phyloP scores from a whole-genome alignment of 1,139 yeast genomes.

The Taphrina deformans region DNA sequence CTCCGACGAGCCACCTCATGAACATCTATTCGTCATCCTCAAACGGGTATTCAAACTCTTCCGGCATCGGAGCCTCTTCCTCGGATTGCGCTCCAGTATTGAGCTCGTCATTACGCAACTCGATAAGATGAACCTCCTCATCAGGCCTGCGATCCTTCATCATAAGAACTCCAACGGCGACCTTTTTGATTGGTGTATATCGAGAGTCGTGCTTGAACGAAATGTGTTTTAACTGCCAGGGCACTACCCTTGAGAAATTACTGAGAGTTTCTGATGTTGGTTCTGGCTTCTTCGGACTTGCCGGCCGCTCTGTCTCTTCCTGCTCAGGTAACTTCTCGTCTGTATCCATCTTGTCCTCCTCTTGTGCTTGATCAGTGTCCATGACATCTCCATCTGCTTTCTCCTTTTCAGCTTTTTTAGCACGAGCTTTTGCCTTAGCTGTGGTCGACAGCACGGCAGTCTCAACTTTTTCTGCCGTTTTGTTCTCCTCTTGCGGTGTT shows the following conservation, averaged over 20 bases:
- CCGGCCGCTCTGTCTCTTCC: constrained; percentile 39
- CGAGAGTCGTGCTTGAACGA: constrained; percentile 74
- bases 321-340: constrained; percentile 41
- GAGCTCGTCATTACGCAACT: constrained; percentile 41
- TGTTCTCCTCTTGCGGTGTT: constrained; percentile 73
- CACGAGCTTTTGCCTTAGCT: constrained; percentile 86
- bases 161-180: constrained; percentile 65
- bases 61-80: constrained; percentile 83
- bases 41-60: constrained; percentile 63
- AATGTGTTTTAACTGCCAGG: constrained; percentile 82
- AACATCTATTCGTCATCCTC: constrained; percentile 33
- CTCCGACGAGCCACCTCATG: background rate
- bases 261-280: constrained; percentile 49
- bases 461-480: constrained; percentile 83
- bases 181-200: constrained; percentile 76
- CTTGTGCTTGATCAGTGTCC: constrained; percentile 49
- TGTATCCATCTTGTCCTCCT: constrained; percentile 43
- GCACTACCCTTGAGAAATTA: constrained; percentile 85
- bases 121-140: constrained; percentile 61
- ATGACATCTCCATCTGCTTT: constrained; percentile 47
- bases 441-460: constrained; percentile 95
- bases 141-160: constrained; percentile 69
- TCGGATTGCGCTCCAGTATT: constrained; percentile 45
- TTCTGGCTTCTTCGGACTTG: constrained; percentile 43
- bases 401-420: constrained; percentile 62